phyloP scores from a whole-genome alignment of 140 eudicot genomes.

The Flaveria floridana region DNA sequence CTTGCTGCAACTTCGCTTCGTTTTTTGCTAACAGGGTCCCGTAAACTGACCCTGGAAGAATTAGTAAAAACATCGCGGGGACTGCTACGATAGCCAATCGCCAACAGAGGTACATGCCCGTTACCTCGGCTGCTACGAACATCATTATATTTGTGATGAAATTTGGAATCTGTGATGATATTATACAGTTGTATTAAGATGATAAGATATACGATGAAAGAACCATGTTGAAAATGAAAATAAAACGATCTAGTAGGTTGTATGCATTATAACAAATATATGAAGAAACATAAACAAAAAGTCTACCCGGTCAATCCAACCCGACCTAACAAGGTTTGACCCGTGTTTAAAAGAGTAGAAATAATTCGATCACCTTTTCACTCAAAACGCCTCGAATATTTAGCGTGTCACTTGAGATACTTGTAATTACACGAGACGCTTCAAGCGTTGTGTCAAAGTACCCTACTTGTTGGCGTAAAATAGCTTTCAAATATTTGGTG shows the following conservation, averaged over 20 bases:
- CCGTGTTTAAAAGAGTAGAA: background rate
- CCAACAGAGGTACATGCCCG: constrained; percentile 46
- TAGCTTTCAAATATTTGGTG: constrained; percentile 42
- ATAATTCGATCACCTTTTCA: constrained; percentile 40
- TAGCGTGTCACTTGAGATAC: constrained; percentile 44
- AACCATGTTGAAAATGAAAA: background rate
- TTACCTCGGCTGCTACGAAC: constrained; percentile 32
- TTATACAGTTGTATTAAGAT: background rate
- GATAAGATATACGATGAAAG: background rate
- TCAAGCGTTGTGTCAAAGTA: constrained; percentile 45
- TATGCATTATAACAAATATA: background rate
- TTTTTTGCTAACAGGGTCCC: constrained; percentile 33
- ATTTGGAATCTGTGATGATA: constrained; percentile 29
- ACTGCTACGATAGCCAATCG: constrained; percentile 41
- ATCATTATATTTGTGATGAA: constrained; percentile 36
- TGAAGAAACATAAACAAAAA: background rate
- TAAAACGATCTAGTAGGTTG: too few relatives aligned
- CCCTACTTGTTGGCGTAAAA: constrained; percentile 50
- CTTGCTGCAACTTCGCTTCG: constrained; percentile 38
- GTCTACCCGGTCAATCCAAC: background rate
- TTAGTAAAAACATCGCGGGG: constrained; percentile 35
- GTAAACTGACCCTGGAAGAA: constrained; percentile 38
- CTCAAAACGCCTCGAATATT: constrained; percentile 47
- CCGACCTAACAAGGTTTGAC: background rate
- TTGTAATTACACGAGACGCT: constrained; percentile 42